phyloP scores from a whole-genome alignment of 1,284 basidiomycete genomes.

The Ceraceosorus bombacis region DNA sequence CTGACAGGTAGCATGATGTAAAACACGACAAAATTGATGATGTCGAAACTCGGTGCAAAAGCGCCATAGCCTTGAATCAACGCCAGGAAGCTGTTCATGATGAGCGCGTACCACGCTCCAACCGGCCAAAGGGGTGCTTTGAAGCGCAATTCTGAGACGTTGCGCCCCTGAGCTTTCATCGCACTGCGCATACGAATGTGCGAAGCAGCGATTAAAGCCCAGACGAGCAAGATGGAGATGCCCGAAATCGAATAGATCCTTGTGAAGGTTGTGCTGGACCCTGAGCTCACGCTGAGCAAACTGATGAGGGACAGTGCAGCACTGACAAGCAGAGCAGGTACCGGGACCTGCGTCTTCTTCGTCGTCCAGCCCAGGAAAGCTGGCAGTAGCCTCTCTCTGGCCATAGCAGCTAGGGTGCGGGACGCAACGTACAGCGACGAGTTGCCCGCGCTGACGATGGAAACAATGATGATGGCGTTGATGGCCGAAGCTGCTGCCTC shows the following conservation, averaged over 20 bases:
- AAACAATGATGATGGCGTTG: constrained; percentile 33
- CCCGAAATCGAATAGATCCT: constrained; percentile 28
- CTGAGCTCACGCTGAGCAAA: constrained; percentile 21
- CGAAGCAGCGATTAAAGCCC: constrained; percentile 24
- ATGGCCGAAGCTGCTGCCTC: constrained; percentile 22
- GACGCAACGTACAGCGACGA: constrained; percentile 34
- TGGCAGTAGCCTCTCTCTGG: constrained; percentile 10
- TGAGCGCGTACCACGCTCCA: constrained; percentile 17
- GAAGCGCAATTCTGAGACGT: constrained; percentile 5
- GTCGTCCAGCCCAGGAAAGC: constrained; percentile 22
- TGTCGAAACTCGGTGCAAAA: constrained; percentile 15
- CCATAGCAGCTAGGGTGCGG: constrained; percentile 10
- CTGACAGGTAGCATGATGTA: neutral
- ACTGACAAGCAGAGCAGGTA: constrained; percentile 23
- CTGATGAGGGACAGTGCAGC: constrained; percentile 25
- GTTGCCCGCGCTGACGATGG: constrained; percentile 27
- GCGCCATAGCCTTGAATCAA: constrained; percentile 6
- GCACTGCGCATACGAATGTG: constrained; percentile 25
- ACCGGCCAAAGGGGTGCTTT: constrained; percentile 20
- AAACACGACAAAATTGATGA: neutral
- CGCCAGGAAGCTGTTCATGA: constrained; percentile 17
- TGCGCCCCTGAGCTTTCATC: constrained; percentile 17
- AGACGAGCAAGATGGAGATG: constrained; percentile 26
- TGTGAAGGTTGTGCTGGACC: constrained; percentile 20
- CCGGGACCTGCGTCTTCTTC: constrained; percentile 18